Base-by-base conservation (phyloP, 306 rosid genomes). In the Sechiopsis laciniata region DNA sequence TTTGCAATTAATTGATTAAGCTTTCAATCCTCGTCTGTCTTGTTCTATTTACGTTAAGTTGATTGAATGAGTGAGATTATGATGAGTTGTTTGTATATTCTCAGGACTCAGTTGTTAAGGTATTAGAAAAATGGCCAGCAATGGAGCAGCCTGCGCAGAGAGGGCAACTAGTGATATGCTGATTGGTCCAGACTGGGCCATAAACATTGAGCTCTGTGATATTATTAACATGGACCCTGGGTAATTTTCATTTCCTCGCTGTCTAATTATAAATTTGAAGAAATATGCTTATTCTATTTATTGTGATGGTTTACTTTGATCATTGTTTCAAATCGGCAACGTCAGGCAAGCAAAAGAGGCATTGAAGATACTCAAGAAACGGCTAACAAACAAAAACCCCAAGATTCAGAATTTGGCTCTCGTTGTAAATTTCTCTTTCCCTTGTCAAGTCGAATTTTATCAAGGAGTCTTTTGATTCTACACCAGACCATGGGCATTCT, bases 321-420 rank as follows among this genome's bases (percentile, higher is more conserved):
- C 59, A 48, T 75, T 75, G 74, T 55, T 46, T 77, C 75, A 52
- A 53, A 69, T 75, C 71, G 68, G 63, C 71, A 75, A 80, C 78
- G 88, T 79, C 86, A 94, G 99, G 92, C 96, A 94, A 84, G 92
- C 97, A 42, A 94, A 91, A 83, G 99, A 91, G 75, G 97, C 97
- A 58, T 79, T 94, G 78, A 94, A 94, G 92, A 86, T 74, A 76
- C 91, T 94, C 57, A 94, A 94, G 85, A 94, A 94, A 84, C 95
- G 96, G 17, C 75, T 91, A 64, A 80, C 80, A 81, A 86, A 76
- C 76, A 94, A 89, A 89, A 94, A 78, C 82, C 88, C 95, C 10
- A 87, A 91, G 76, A 89, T 81, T 64, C 97, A 94, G 81, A 91
- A 91, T 74, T 84, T 94, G 82, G 88, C 97, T 75, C 99, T 94